Evolutionary conservation across 768 basidiomycete genomes (phyloP).

Genomic region (Omphalotus guepiniiformis): DNA sequence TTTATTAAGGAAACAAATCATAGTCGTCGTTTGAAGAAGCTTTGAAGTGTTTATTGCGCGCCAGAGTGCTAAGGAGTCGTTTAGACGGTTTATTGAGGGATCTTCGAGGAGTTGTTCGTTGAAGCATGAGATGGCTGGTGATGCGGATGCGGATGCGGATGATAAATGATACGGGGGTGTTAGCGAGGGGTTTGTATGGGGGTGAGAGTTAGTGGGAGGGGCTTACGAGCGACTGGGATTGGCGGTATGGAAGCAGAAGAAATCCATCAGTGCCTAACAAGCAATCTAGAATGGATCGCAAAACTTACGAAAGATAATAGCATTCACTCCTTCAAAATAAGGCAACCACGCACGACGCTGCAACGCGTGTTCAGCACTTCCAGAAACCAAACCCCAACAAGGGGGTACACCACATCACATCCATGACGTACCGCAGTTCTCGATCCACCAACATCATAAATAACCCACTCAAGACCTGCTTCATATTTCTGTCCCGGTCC

Average conservation of each 20-base stretch:
- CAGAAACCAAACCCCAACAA: neutral
- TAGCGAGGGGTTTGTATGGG: too few species aligned
- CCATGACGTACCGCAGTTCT: slow-evolving; percentile 43
- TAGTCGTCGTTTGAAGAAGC: slow-evolving; percentile 54
- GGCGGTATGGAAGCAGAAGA: slow-evolving; percentile 9
- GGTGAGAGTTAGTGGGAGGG: slow-evolving; percentile 8
- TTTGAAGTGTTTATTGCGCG: slow-evolving; percentile 53
- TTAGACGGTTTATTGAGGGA: slow-evolving; percentile 57
- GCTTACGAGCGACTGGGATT: slow-evolving; percentile 51
- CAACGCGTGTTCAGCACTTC: too few species aligned
- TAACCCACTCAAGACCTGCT: slow-evolving; percentile 50
- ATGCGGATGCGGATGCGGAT: neutral
- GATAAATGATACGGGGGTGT: neutral
- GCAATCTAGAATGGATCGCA: slow-evolving; percentile 18
- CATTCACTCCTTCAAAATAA: slow-evolving; percentile 69
- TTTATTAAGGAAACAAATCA: slow-evolving; percentile 76
- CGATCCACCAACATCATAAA: slow-evolving; percentile 70
- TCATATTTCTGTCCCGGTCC: slow-evolving; percentile 5
- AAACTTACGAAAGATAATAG: slow-evolving; percentile 69
- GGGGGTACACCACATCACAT: neutral
- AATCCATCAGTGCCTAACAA: neutral
- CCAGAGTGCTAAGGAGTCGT: slow-evolving; percentile 73
- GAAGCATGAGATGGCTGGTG: slow-evolving; percentile 38
- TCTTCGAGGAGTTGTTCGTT: slow-evolving; percentile 53
- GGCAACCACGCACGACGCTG: slow-evolving; percentile 72